phyloP scores from a whole-genome alignment of 2,329 filamentous ascomycete species.

The Mycosphaerella sp. region DNA sequence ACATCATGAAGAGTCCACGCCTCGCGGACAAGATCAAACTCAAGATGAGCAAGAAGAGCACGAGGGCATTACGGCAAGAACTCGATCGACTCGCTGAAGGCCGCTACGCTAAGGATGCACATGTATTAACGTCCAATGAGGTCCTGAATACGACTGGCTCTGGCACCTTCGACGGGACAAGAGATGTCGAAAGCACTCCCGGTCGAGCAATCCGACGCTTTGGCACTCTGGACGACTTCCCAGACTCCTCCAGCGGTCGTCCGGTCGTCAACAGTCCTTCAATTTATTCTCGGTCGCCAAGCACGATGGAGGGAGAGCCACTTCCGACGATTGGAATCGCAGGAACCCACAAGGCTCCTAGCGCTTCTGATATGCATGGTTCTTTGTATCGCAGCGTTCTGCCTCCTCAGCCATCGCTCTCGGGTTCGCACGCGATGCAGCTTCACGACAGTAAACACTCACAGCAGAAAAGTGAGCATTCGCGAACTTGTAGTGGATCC shows the following conservation, averaged over 20 bases:
- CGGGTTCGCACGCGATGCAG: not conserved
- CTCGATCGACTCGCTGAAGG: constrained; percentile 8
- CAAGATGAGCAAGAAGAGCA: constrained; percentile 17
- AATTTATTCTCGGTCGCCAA: constrained; percentile 6
- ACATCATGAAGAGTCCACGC: constrained; percentile 13
- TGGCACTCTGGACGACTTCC: constrained; percentile 1
- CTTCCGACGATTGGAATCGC: not conserved
- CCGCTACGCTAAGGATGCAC: constrained; percentile 10
- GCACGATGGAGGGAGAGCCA: not conserved
- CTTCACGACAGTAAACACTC: not conserved
- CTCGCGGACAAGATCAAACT: constrained; percentile 15
- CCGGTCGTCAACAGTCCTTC: constrained; percentile 8
- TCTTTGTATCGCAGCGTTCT: constrained; percentile 12
- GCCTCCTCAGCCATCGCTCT: constrained; percentile 1
- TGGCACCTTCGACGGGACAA: not conserved
- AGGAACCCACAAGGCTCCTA: not conserved
- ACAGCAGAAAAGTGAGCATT: constrained; percentile 1
- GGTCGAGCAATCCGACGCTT: not conserved
- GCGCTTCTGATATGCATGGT: constrained; percentile 8
- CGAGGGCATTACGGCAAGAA: constrained; percentile 10
- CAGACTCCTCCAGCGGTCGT: not conserved
- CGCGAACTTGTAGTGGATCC: constrained; percentile 6
- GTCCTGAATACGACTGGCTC: constrained; percentile 5
- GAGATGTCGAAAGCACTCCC: not conserved
- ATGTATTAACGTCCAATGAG: constrained; percentile 7